Base-by-base conservation (phyloP, 306 rosid species). In the Gynostemma pentaphyllum region DNA sequence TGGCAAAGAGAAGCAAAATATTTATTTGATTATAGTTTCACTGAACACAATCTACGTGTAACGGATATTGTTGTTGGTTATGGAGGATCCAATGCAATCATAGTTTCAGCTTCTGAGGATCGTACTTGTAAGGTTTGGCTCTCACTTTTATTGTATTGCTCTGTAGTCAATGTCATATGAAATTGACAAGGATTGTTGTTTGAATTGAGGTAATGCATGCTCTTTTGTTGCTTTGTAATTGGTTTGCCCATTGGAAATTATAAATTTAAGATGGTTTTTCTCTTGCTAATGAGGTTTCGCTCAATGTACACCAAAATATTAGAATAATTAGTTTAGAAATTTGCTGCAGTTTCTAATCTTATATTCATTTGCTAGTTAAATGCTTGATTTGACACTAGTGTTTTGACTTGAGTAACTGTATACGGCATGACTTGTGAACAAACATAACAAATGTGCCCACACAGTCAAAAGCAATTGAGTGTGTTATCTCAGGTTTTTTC, bases 81-180 rank as follows among this genome's bases (percentile, higher is more conserved):
- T 75, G 97, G 94, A 67, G 90, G 94, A 55, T 67, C 76, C 79
- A 87, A 81, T 79, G 85, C 99, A 27, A 80, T 84, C 68, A 86
- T 88, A 27, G 85, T 86, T 70, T 88, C 95, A 7, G 88, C 97
- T 56, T 83, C 90, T 39, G 73, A 73, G 78, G 99, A 94, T 73
- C 75, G 76, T 28, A 86, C 95, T 2, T 90, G 97, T 68, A 87
- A 85, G 88, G 96, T 90, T 36, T 37, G 65, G 5, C 46, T 34
- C 30, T 59, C 47, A n/a, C n/a, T n/a, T n/a, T n/a, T 19, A 37
- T 11, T 36, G 65, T 11, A 37, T 39, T 59, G 19, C 47, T 36
- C 11, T 21, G 64, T 36, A 11, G 29, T 7, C 18, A 19, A 36
- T 57, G 2, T 19, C 19, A 21, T 36, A 19, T 57, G 34, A 9